These are phyloP conservation scores for Aspergillus carbonarius DNA, from an alignment of 2,329 filamentous ascomycete species.

Conservation along the genomic window DNA sequence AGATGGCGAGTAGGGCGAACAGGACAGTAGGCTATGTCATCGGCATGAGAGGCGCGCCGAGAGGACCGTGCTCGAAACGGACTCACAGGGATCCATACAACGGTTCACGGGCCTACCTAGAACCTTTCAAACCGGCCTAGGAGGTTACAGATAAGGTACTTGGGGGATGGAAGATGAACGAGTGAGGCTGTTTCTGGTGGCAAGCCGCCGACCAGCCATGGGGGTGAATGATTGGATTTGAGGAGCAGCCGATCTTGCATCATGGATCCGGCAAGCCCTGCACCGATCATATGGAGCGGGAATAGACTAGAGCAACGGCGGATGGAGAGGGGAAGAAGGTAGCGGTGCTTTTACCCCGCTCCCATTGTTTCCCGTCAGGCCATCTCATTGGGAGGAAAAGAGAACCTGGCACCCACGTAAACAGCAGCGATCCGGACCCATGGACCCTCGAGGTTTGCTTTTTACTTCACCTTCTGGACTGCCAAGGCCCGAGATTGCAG, in stretches of 20 bases:
- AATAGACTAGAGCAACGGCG: background rate
- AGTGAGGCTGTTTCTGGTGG: background rate
- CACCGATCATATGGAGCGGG: background rate
- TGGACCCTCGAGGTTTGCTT: conserved; percentile 6
- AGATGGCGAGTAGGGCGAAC: background rate
- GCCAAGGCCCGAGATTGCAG: conserved; percentile 9
- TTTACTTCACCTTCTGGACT: conserved; percentile 5
- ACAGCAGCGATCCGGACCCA: background rate
- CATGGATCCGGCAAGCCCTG: background rate
- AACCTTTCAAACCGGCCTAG: conserved; percentile 1
- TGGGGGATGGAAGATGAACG: background rate
- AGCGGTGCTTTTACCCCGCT: conserved; percentile 10
- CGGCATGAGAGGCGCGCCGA: background rate
- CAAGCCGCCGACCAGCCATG: background rate
- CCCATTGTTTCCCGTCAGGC: conserved; percentile 4
- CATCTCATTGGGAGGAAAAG: conserved; percentile 11
- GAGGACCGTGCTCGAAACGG: conserved; percentile 1
- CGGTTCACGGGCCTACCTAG: conserved; percentile 5
- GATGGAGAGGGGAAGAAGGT: background rate
- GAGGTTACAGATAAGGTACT: conserved; percentile 1
- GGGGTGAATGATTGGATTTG: background rate
- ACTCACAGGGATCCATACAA: conserved; percentile 1
- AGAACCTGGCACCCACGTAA: conserved; percentile 5
- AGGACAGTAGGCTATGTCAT: background rate
- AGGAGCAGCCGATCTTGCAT: conserved; percentile 7